Conservation (phyloP, 352 stramenopile species). For the Phytophthora citrophthora region DNA sequence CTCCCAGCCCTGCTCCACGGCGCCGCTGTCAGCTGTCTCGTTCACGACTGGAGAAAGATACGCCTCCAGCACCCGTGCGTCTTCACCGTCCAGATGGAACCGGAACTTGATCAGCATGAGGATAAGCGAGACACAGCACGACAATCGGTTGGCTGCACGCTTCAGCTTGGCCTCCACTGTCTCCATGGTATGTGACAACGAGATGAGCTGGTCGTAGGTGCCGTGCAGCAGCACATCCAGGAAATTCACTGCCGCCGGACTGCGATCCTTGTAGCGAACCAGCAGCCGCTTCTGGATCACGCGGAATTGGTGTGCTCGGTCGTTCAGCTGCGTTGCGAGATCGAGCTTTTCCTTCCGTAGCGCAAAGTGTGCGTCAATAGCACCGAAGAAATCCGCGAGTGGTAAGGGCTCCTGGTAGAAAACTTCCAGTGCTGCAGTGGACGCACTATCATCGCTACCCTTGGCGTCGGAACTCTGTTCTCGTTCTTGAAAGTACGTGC, state of each 20-base stretch:
- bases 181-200: slow-evolving; percentile 77
- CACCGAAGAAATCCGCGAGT: slow-evolving; percentile 86
- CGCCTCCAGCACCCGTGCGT: slow-evolving; percentile 58
- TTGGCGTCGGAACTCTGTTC: slow-evolving; percentile 30
- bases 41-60: slow-evolving; percentile 80
- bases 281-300: slow-evolving; percentile 92
- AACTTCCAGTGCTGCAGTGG: slow-evolving; percentile 45
- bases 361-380: slow-evolving; percentile 88
- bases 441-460: slow-evolving; percentile 13
- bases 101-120: slow-evolving; percentile 84
- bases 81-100: slow-evolving; percentile 77
- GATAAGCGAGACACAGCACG: slow-evolving; percentile 79
- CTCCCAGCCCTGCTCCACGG: slow-evolving; percentile 85
- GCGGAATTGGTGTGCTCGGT: slow-evolving; percentile 87
- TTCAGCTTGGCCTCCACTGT: slow-evolving; percentile 59
- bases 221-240: slow-evolving; percentile 88
- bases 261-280: slow-evolving; percentile 91
- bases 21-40: slow-evolving; percentile 33
- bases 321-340: slow-evolving; percentile 75
- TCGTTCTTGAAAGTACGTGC: slow-evolving; percentile 44
- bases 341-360: slow-evolving; percentile 70
- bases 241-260: slow-evolving; percentile 76
- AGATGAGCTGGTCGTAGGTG: slow-evolving; percentile 86
- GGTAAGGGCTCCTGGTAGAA: slow-evolving; percentile 88
- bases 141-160: slow-evolving; percentile 64